Conservation (phyloP, 352 stramenopile genomes). For the Phytophthora chlamydospora region DNA sequence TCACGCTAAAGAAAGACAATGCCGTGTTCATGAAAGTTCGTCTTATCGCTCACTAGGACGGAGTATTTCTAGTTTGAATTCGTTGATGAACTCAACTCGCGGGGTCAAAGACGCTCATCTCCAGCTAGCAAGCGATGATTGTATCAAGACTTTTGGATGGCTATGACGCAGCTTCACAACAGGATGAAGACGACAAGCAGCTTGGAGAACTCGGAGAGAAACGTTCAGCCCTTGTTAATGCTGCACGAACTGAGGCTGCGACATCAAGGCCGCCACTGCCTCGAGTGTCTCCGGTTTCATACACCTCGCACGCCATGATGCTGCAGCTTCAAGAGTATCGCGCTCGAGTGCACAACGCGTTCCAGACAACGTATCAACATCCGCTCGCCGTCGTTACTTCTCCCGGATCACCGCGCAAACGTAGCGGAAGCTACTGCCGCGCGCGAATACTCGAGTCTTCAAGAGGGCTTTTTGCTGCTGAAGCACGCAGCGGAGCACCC, state of each 20-base stretch:
- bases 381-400: slow-evolving; percentile 26
- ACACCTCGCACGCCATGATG: slow-evolving; percentile 67
- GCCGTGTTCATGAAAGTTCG: not conserved
- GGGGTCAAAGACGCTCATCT: not conserved
- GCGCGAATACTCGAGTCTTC: slow-evolving; percentile 48
- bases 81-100: slow-evolving; percentile 9
- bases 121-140: slow-evolving; percentile 25
- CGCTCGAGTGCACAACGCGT: slow-evolving; percentile 46
- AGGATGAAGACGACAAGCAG: not conserved
- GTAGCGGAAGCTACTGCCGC: slow-evolving; percentile 44
- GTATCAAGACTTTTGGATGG: slow-evolving; percentile 21
- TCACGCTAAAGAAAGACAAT: slow-evolving; percentile 31
- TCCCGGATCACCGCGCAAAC: slow-evolving; percentile 15
- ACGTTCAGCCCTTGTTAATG: not conserved
- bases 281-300: slow-evolving; percentile 26
- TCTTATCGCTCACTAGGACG: not conserved
- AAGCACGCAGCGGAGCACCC: slow-evolving; percentile 3
- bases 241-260: not conserved
- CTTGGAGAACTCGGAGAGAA: slow-evolving; percentile 1
- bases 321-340: slow-evolving; percentile 67
- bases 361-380: slow-evolving; percentile 57
- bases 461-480: slow-evolving; percentile 37
- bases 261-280: slow-evolving; percentile 16
- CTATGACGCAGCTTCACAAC: slow-evolving; percentile 14
- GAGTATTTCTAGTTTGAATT: slow-evolving; percentile 13